Evolutionary conservation across 192 early-diverging fungal genomes (phyloP).

Genomic region (Dispira parvispora): DNA sequence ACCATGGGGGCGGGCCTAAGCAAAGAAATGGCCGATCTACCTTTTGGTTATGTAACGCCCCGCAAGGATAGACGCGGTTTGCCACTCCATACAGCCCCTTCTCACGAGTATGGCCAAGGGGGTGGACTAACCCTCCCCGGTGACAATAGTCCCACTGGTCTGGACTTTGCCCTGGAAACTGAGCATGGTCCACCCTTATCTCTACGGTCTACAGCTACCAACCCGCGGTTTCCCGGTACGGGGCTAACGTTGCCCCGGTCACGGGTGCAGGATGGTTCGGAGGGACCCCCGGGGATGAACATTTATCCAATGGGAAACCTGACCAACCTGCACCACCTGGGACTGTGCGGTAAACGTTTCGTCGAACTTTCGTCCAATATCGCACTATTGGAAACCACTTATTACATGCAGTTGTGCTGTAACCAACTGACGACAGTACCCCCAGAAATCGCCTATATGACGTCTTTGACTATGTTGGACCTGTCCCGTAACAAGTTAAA

Average conservation of each 20-base stretch:
- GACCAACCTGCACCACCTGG: conserved; percentile 21
- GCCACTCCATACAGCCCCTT: neutral
- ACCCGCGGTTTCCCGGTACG: too few species aligned
- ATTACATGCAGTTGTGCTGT: conserved; percentile 58
- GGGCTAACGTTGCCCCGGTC: too few species aligned
- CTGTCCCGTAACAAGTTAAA: conserved; percentile 46
- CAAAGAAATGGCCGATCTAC: conserved; percentile 31
- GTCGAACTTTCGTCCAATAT: conserved; percentile 51
- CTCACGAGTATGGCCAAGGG: neutral
- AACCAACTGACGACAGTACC: conserved; percentile 56
- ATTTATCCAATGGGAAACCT: neutral
- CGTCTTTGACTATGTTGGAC: conserved; percentile 43
- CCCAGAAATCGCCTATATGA: conserved; percentile 52
- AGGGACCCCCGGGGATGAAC: too few species aligned
- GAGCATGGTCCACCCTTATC: too few species aligned
- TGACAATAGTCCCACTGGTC: too few species aligned
- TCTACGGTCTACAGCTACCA: too few species aligned
- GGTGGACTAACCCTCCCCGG: too few species aligned
- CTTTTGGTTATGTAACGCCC: conserved; percentile 29
- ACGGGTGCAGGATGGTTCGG: too few species aligned
- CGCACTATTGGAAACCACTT: conserved; percentile 38
- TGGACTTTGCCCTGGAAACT: too few species aligned
- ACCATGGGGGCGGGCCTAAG: conserved; percentile 29
- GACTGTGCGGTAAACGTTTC: conserved; percentile 38
- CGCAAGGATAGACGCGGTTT: conserved; percentile 11